These are phyloP conservation scores for Pontederia crassipes DNA, from an alignment of 176 grass and related monocot species.

Conservation along the genomic window DNA sequence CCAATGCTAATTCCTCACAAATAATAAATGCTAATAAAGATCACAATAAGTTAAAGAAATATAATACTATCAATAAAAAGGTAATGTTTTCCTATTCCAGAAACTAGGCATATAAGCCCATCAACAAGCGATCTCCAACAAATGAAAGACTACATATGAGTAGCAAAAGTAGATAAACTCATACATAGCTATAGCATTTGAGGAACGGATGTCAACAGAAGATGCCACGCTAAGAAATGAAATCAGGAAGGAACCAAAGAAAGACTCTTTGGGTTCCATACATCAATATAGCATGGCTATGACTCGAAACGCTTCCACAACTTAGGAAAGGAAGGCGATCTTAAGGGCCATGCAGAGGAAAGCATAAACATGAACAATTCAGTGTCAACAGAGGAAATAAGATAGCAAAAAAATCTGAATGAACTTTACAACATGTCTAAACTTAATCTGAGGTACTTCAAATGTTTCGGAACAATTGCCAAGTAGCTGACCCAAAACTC, in stretches of 20 bases:
- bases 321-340: slow-evolving; percentile 51
- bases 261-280: slow-evolving; percentile 36
- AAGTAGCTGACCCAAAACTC: too few species aligned
- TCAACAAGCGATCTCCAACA: background rate
- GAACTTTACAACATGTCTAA: background rate
- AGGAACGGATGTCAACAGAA: slow-evolving; percentile 13
- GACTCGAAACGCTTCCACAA: slow-evolving; percentile 79
- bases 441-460: too few species aligned
- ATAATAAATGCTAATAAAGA: too few species aligned
- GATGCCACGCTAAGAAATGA: slow-evolving; percentile 17
- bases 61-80: background rate
- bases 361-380: background rate
- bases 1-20: too few species aligned
- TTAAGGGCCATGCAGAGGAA: slow-evolving; percentile 52
- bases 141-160: background rate
- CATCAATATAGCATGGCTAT: slow-evolving; percentile 60
- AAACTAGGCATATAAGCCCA: background rate
- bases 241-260: slow-evolving; percentile 46
- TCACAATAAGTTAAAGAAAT: too few species aligned
- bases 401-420: background rate
- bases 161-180: background rate
- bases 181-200: background rate
- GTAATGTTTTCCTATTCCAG: slow-evolving; percentile 2
- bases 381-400: background rate
- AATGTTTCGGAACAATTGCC: too few species aligned